These are phyloP conservation scores for Drechslerella dactyloides DNA, from an alignment of 2,329 filamentous ascomycete genomes.

Conservation along the genomic window DNA sequence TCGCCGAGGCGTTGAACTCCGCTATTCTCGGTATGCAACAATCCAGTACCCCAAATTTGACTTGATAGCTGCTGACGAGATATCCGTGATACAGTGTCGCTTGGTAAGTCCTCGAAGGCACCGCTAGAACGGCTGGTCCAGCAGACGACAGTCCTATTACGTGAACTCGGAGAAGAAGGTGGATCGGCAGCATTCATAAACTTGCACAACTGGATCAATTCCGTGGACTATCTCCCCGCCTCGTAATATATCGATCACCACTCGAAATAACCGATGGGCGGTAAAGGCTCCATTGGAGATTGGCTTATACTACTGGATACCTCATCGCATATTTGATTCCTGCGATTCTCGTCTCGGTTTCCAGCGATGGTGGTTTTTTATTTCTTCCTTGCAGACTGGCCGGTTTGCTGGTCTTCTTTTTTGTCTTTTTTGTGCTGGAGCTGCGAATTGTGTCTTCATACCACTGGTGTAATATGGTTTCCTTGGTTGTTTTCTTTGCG, in stretches of 20 bases:
- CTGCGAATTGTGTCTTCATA: not conserved
- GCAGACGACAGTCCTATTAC: constrained; percentile 84
- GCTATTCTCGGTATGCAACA: constrained; percentile 77
- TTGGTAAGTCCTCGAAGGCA: constrained; percentile 86
- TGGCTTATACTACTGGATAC: no score
- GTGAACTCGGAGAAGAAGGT: constrained; percentile 78
- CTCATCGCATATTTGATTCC: no score
- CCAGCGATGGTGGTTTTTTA: no score
- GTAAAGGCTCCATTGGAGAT: not conserved
- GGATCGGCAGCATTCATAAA: constrained; percentile 84
- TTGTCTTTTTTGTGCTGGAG: no score
- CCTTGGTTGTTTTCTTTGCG: not conserved
- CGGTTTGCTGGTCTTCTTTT: no score
- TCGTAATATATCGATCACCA: constrained; percentile 25
- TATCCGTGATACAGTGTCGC: constrained; percentile 68
- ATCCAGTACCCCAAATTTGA: not conserved
- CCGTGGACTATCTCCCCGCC: constrained; percentile 35
- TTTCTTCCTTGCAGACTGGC: no score
- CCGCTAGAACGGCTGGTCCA: constrained; percentile 84
- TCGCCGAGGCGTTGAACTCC: constrained; percentile 92
- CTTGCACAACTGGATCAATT: constrained; percentile 61
- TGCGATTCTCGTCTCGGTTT: no score
- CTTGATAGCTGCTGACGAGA: constrained; percentile 18
- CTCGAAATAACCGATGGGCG: not conserved
- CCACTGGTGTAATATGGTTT: constrained; percentile 6